These are phyloP conservation scores for Xylaria venustula DNA, from an alignment of 495 filamentous ascomycete genomes.

Conservation along the genomic window DNA sequence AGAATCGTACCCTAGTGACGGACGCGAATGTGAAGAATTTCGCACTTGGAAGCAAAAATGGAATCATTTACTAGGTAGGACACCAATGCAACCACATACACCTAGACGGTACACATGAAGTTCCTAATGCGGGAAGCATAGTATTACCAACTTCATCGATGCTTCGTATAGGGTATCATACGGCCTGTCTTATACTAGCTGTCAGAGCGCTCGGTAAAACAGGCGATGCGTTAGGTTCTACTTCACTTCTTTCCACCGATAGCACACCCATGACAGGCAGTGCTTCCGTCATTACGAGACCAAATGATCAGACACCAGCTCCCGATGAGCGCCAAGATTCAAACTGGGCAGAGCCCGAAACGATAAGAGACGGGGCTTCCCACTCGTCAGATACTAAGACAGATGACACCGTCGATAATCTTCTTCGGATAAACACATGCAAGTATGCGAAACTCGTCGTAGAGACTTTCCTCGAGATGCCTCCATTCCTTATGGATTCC, in stretches of 20 bases:
- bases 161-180: constrained; percentile 28
- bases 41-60: constrained; percentile 30
- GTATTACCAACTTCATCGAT: constrained; percentile 27
- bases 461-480: constrained; percentile 29
- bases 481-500: constrained; percentile 23
- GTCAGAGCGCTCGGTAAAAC: constrained; percentile 25
- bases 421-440: constrained; percentile 21
- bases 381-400: neutral
- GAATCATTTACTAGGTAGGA: constrained; percentile 25
- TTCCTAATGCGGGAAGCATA: constrained; percentile 10
- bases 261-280: neutral
- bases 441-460: constrained; percentile 26
- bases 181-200: constrained; percentile 28
- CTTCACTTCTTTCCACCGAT: constrained; percentile 11
- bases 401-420: neutral
- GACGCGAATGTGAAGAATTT: constrained; percentile 31
- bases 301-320: neutral
- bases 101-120: neutral
- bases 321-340: constrained; percentile 5
- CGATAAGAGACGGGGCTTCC: neutral
- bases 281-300: neutral
- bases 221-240: constrained; percentile 23
- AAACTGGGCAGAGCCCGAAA: neutral
- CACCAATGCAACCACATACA: neutral
- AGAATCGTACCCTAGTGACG: constrained; percentile 26